A percentile compares a stretch with the other conserved stretches of the same genome.
These are phyloP conservation scores for Arthrobotrys megalospora DNA, from an alignment of 2,329 filamentous ascomycete species.

Conservation along the genomic window DNA sequence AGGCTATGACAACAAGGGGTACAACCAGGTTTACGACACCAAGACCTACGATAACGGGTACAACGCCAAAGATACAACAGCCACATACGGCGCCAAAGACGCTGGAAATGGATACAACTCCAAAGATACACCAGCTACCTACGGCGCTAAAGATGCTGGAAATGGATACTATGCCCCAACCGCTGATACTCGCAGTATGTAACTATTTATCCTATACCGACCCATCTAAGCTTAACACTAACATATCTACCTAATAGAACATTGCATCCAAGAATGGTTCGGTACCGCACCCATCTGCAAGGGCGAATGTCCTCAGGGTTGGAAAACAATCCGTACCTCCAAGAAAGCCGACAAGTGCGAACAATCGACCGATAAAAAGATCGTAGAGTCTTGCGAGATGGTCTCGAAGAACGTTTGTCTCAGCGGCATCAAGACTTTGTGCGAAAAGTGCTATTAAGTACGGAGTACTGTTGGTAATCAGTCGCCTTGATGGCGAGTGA, in stretches of 20 bases:
- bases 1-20: neutral
- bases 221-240: conserved; percentile 22
- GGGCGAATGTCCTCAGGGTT: conserved; percentile 51
- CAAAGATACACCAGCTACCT: no score
- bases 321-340: conserved; percentile 34
- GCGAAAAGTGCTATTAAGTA: conserved; percentile 51
- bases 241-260: conserved; percentile 28
- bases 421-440: conserved; percentile 50
- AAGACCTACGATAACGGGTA: neutral
- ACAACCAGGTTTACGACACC: neutral
- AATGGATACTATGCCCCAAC: neutral
- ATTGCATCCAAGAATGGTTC: conserved; percentile 59
- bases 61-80: neutral
- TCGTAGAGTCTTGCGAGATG: conserved; percentile 33
- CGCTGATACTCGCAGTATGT: conserved; percentile 32
- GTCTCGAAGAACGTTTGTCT: conserved; percentile 28
- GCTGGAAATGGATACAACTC: neutral
- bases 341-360: conserved; percentile 34
- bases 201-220: neutral
- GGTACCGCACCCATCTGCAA: conserved; percentile 56
- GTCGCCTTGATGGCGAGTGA: neutral
- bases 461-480: neutral
- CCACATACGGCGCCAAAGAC: neutral
- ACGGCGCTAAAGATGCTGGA: neutral
- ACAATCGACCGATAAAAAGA: conserved; percentile 24